phyloP scores from a whole-genome alignment of 2,329 filamentous ascomycete genomes.

The Dactylellina cionopaga region DNA sequence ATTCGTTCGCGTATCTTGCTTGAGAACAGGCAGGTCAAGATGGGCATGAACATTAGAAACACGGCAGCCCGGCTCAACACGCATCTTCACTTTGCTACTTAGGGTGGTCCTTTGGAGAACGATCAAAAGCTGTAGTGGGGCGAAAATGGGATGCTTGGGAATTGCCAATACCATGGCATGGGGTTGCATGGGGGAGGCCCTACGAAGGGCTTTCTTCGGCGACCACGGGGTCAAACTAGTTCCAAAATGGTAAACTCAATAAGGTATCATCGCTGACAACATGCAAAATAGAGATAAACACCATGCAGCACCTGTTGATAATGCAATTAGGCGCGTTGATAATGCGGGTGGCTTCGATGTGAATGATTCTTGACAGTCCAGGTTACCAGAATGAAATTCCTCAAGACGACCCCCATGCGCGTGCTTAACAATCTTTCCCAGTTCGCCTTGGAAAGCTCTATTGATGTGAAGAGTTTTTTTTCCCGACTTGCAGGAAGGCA shows the following conservation, averaged over 20 bases:
- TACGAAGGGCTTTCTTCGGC: constrained; percentile 18
- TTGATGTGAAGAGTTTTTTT: constrained; percentile 30
- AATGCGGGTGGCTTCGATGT: constrained; percentile 20
- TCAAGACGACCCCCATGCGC: constrained; percentile 1
- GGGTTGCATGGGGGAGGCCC: too few species aligned
- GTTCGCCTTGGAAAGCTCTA: constrained; percentile 26
- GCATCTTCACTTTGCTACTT: constrained; percentile 51
- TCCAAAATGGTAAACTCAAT: constrained; percentile 35
- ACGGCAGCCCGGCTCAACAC: too few species aligned
- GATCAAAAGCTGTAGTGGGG: constrained; percentile 2
- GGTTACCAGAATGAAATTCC: neutral
- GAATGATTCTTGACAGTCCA: constrained; percentile 16
- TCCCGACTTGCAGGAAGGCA: constrained; percentile 33
- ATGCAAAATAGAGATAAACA: constrained; percentile 28
- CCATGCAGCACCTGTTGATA: constrained; percentile 22
- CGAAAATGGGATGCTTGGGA: constrained; percentile 2
- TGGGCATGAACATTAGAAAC: neutral
- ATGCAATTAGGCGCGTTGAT: constrained; percentile 31
- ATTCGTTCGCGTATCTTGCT: constrained; percentile 36
- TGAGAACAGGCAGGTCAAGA: constrained; percentile 38
- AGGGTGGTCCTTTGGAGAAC: neutral
- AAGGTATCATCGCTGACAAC: neutral
- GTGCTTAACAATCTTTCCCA: constrained; percentile 8
- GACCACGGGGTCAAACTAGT: constrained; percentile 35
- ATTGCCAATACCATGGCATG: constrained; percentile 8